Evolutionary conservation across 495 filamentous ascomycete species (phyloP).

Genomic region (Halenospora varia): DNA sequence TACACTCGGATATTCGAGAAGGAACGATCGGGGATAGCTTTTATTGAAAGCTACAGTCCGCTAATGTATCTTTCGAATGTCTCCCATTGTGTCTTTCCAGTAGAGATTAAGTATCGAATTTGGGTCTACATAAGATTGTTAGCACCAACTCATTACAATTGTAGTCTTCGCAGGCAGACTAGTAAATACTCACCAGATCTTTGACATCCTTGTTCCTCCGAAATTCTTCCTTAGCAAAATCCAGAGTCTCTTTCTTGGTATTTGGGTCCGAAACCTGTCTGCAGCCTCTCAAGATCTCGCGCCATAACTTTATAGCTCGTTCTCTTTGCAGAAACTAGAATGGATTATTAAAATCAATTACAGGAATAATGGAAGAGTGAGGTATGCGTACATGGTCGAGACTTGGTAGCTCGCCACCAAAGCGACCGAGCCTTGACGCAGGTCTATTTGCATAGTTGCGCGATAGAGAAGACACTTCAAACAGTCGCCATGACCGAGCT

Average conservation of each 20-base stretch:
- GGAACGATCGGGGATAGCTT: too few relatives aligned
- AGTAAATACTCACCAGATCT: constrained; percentile 53
- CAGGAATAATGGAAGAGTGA: background rate
- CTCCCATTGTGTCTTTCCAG: constrained; percentile 57
- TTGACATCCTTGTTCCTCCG: constrained; percentile 65
- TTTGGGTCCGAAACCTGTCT: constrained; percentile 43
- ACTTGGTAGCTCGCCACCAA: constrained; percentile 34
- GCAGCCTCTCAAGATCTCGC: constrained; percentile 49
- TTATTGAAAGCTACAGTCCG: constrained; percentile 33
- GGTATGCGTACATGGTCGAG: constrained; percentile 43
- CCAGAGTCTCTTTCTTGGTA: constrained; percentile 60
- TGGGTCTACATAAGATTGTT: constrained; percentile 29
- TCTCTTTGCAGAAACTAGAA: constrained; percentile 56
- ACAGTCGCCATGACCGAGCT: background rate
- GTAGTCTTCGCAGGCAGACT: too few relatives aligned
- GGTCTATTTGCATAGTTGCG: background rate
- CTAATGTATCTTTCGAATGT: constrained; percentile 55
- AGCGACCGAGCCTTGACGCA: constrained; percentile 28
- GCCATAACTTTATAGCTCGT: constrained; percentile 52
- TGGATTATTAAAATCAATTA: background rate
- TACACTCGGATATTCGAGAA: too few relatives aligned
- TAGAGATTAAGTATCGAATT: constrained; percentile 53
- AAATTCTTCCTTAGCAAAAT: constrained; percentile 73
- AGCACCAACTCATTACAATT: constrained; percentile 17
- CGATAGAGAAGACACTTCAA: background rate